Conservation (phyloP, 2,329 filamentous ascomycete genomes). For the Epicoccum sorghinum region DNA sequence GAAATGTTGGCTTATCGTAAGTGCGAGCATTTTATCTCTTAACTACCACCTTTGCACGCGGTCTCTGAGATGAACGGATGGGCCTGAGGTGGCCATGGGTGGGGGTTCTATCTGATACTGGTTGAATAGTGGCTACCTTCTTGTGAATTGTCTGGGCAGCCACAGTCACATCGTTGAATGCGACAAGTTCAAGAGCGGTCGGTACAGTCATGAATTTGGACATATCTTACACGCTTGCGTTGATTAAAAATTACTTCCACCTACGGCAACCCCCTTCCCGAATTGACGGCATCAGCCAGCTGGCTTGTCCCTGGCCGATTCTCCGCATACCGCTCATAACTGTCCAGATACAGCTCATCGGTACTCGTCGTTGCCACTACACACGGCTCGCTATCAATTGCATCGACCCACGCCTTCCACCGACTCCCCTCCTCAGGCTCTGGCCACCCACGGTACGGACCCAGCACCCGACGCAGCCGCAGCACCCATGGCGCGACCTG, state of each 20-base stretch:
- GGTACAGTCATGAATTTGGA: too few species aligned
- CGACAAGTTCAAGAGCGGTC: too few species aligned
- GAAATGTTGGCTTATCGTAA: too few species aligned
- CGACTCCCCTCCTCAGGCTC: slow-evolving; percentile 67
- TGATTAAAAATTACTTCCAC: not conserved
- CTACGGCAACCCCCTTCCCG: slow-evolving; percentile 57
- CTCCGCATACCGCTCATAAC: slow-evolving; percentile 68
- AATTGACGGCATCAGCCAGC: slow-evolving; percentile 65
- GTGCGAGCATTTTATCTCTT: too few species aligned
- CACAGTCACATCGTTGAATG: too few species aligned
- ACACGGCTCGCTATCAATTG: slow-evolving; percentile 68
- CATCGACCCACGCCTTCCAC: slow-evolving; percentile 73
- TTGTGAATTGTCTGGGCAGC: too few species aligned
- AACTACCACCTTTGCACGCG: too few species aligned
- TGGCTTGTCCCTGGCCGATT: slow-evolving; percentile 65
- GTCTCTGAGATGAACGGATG: too few species aligned
- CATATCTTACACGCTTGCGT: too few species aligned
- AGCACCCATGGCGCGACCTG: slow-evolving; percentile 78
- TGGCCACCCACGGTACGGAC: slow-evolving; percentile 70
- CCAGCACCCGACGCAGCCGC: slow-evolving; percentile 69
- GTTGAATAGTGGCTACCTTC: too few species aligned
- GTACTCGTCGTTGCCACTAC: slow-evolving; percentile 71
- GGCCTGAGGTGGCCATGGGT: too few species aligned
- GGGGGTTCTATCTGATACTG: too few species aligned
- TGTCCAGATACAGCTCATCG: slow-evolving; percentile 70